Conservation (phyloP, 2,329 filamentous ascomycete genomes). For the Arthrobotrys megalospora region DNA sequence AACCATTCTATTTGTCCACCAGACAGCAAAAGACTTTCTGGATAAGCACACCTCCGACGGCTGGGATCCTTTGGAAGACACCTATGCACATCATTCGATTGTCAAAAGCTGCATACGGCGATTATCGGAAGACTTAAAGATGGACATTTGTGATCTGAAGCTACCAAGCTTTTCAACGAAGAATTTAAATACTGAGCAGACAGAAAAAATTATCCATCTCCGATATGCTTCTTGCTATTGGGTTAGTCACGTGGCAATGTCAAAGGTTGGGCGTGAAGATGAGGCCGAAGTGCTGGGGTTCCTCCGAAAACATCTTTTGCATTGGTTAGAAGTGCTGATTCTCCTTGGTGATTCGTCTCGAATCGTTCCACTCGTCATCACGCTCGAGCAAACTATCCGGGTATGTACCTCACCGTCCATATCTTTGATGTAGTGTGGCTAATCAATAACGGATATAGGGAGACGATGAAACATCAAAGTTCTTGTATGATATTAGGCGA, state of each 20-base stretch:
- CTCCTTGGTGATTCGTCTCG: neutral
- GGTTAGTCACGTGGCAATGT: neutral
- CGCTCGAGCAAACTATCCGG: neutral
- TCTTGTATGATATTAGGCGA: neutral
- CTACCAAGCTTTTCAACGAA: neutral
- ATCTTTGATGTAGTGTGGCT: too few relatives aligned
- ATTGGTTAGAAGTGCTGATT: slow-evolving; percentile 5
- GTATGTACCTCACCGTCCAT: neutral
- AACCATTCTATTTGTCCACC: slow-evolving; percentile 1
- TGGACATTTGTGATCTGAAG: slow-evolving; percentile 9
- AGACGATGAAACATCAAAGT: neutral
- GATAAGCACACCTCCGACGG: neutral
- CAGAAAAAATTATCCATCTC: neutral
- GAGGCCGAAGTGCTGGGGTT: neutral
- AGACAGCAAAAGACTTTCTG: slow-evolving; percentile 12
- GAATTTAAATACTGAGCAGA: neutral
- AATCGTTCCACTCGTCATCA: neutral
- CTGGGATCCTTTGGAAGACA: too few relatives aligned
- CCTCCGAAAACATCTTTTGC: neutral
- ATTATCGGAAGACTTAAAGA: neutral
- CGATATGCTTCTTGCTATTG: neutral
- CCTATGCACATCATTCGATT: neutral
- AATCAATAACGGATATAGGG: neutral
- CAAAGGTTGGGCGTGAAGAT: neutral
- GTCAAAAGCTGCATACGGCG: neutral